Base-by-base conservation (phyloP, 495 filamentous ascomycete genomes). In the Lepidopterella palustris region DNA sequence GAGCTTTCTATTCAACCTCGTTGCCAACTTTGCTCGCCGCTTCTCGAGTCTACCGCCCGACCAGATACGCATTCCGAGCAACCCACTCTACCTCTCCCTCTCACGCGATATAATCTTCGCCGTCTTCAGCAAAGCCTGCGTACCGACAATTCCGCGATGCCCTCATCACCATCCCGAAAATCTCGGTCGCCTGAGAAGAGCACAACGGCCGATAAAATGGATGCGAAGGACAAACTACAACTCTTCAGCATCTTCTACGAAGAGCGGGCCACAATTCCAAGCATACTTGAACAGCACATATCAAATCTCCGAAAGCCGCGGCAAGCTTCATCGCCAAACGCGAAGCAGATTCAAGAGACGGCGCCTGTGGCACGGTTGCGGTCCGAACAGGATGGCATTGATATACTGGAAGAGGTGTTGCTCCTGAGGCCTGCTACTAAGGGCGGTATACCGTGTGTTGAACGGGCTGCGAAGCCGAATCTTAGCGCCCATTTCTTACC, bases 381-480 rank as follows among this genome's bases (percentile, higher is more conserved):
- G 49, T 53, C 49, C 49, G 49, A 53, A 53, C 49, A 53, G 49
- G 49, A 53, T 53, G 49, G 49, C 49, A 53, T 53, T 18, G 49
- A 53, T 53, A 5, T 53, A 53, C 24, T 53, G 49, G 49, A 53
- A 53, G 49, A 53, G 29, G 29, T 53, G 49, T 29, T 53, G 49
- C 49, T 53, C 49, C 15, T 53, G 24, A 25, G n/a, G 24, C 49
- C 49, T 53, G 49, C 49, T 53, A 53, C 18, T 53, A 53, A 53
- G 24, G 49, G 49, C n/a, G 49, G 49, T 53, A 53, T 53, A 25
- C 24, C 49, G 49, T 53, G 49, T 25, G 49, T 53, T 53, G 49
- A 53, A 53, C 52, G 52, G 20, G 52, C 52, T 35, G 52, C 52
- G 52, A 35, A 55, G 52, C 52, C 28, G 52, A 55, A 55, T 55